A percentile compares a stretch with the other conserved stretches of the same genome.
phyloP scores from a whole-genome alignment of 129 eudicot genomes.

The sunflower (Helianthus annuus) region HanXRQr2.0-SUNRISE NC_035441.2:183642275-183642774 shows the following conservation, averaged over 20 bases:
- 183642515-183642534: slow-evolving; percentile 9
- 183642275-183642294: too few relatives aligned
- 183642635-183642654: slow-evolving; percentile 11
- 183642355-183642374: too few relatives aligned
- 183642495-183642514: neutral
- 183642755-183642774: slow-evolving; percentile 14
- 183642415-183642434: neutral
- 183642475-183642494: neutral
- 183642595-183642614: neutral
- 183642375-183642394: too few relatives aligned
- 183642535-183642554: neutral
- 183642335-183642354: too few relatives aligned
- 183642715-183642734: slow-evolving; percentile 1
- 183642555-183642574: neutral
- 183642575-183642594: neutral
- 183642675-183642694: neutral
- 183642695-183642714: slow-evolving; percentile 17
- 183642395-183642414: too few relatives aligned
- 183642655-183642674: slow-evolving; percentile 29
- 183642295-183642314: too few relatives aligned
- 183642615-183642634: slow-evolving; percentile 1
- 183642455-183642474: neutral
- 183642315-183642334: too few relatives aligned
- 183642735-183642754: neutral
- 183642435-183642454: neutral